Evolutionary conservation across 345 rosid genomes (phyloP).

Genomic region (Schrenkiella parvula): DNA sequence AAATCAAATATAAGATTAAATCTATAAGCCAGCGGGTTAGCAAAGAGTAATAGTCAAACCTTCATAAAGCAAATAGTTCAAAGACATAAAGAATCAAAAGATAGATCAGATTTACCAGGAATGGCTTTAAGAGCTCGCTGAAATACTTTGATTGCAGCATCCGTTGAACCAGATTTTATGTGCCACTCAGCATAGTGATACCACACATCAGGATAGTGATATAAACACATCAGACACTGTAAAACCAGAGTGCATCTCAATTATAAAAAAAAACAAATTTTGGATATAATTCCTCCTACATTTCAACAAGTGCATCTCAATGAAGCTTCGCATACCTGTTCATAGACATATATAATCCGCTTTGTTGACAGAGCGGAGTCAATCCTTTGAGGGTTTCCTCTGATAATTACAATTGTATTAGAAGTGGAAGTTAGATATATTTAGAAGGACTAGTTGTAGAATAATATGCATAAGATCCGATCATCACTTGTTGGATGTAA

Average conservation of each 20-base stretch:
- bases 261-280: slow-evolving; percentile 1
- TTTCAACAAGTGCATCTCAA: slow-evolving; percentile 10
- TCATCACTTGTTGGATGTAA: slow-evolving; percentile 3
- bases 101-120: slow-evolving; percentile 51
- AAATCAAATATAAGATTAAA: neutral
- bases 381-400: slow-evolving; percentile 95
- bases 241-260: slow-evolving; percentile 19
- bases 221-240: slow-evolving; percentile 92
- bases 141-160: slow-evolving; percentile 88
- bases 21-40: neutral
- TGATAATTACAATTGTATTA: slow-evolving; percentile 35
- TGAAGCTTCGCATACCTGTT: slow-evolving; percentile 58
- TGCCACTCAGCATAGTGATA: slow-evolving; percentile 95
- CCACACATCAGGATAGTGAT: slow-evolving; percentile 95
- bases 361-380: slow-evolving; percentile 68
- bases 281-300: neutral
- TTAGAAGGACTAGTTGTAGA: neutral
- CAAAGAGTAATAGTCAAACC: neutral
- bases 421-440: neutral
- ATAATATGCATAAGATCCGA: neutral
- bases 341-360: slow-evolving; percentile 78
- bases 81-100: neutral
- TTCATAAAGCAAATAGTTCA: slow-evolving; percentile 1
- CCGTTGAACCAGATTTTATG: slow-evolving; percentile 75
- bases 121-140: slow-evolving; percentile 95